Evolutionary conservation across 352 stramenopile species (phyloP).

Genomic region (Phytophthora kernoviae): DNA sequence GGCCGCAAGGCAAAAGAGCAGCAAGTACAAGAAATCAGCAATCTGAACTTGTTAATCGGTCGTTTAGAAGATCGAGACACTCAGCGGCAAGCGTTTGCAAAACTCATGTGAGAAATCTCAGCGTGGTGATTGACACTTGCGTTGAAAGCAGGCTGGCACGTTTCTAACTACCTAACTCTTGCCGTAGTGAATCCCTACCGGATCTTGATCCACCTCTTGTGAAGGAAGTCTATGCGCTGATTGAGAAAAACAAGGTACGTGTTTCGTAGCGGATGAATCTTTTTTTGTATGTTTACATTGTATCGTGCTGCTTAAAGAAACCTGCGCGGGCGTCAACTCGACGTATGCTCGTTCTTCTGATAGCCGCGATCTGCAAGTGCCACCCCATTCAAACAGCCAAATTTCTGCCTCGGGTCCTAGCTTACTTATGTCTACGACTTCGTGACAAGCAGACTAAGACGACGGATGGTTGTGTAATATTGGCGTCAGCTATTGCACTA

Average conservation of each 20-base stretch:
- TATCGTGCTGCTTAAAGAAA: slow-evolving; percentile 23
- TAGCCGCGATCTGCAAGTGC: slow-evolving; percentile 58
- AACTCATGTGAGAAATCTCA: slow-evolving; percentile 44
- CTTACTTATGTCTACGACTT: slow-evolving; percentile 52
- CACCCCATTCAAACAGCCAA: slow-evolving; percentile 39
- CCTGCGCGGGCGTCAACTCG: slow-evolving; percentile 53
- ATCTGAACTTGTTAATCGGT: slow-evolving; percentile 52
- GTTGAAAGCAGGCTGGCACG: too few species aligned
- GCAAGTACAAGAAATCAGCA: slow-evolving; percentile 34
- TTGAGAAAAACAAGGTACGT: slow-evolving; percentile 70
- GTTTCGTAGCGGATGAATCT: neutral
- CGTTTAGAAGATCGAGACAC: slow-evolving; percentile 72
- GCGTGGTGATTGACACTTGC: neutral
- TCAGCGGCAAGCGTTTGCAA: slow-evolving; percentile 61
- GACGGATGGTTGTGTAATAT: slow-evolving; percentile 57
- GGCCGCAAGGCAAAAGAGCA: slow-evolving; percentile 51
- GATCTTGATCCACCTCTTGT: slow-evolving; percentile 41
- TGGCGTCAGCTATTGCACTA: slow-evolving; percentile 55
- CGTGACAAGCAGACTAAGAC: slow-evolving; percentile 61
- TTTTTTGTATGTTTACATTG: neutral
- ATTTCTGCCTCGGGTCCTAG: slow-evolving; percentile 47
- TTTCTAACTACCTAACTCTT: neutral
- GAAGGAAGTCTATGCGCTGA: slow-evolving; percentile 42
- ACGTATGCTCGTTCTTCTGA: slow-evolving; percentile 63
- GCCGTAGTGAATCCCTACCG: slow-evolving; percentile 42